Percentiles rank a stretch among this genome's conserved stretches.
phyloP scores from a whole-genome alignment of 768 basidiomycete genomes.

The Pisolithus orientalis region DNA sequence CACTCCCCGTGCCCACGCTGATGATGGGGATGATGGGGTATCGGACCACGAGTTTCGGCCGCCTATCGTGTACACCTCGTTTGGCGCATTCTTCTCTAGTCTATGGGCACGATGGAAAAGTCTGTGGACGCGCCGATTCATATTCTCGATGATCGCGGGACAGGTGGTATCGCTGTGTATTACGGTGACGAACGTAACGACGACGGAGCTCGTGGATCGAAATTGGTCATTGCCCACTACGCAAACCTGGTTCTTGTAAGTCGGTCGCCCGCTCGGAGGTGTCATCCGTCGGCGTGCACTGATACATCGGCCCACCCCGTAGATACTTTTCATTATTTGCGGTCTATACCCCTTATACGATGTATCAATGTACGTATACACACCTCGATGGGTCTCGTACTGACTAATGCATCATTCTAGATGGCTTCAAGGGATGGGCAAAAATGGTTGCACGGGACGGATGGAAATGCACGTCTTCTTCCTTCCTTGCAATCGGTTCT shows the following conservation, averaged over 20 bases:
- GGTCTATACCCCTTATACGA: conserved; percentile 83
- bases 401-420: conserved; percentile 29
- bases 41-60: conserved; percentile 34
- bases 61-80: conserved; percentile 62
- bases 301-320: neutral
- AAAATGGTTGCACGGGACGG: conserved; percentile 67
- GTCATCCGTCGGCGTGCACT: neutral
- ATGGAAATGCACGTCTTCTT: conserved; percentile 68
- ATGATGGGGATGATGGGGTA: neutral
- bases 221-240: conserved; percentile 76
- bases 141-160: conserved; percentile 64
- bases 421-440: conserved; percentile 83
- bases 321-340: conserved; percentile 77
- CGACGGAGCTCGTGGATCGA: conserved; percentile 64
- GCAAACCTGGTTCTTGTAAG: conserved; percentile 79
- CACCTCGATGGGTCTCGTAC: no score
- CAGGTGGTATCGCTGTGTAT: conserved; percentile 85
- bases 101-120: conserved; percentile 59
- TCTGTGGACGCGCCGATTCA: conserved; percentile 72
- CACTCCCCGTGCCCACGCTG: neutral
- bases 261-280: conserved; percentile 7
- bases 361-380: conserved; percentile 64
- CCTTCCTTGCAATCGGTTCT: conserved; percentile 1
- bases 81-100: conserved; percentile 44
- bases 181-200: conserved; percentile 83